Percentiles rank a stretch among this genome's conserved stretches.
These are phyloP conservation scores for Mortierella sp. DNA, from an alignment of 371 early-diverging fungal species.

Conservation along the genomic window DNA sequence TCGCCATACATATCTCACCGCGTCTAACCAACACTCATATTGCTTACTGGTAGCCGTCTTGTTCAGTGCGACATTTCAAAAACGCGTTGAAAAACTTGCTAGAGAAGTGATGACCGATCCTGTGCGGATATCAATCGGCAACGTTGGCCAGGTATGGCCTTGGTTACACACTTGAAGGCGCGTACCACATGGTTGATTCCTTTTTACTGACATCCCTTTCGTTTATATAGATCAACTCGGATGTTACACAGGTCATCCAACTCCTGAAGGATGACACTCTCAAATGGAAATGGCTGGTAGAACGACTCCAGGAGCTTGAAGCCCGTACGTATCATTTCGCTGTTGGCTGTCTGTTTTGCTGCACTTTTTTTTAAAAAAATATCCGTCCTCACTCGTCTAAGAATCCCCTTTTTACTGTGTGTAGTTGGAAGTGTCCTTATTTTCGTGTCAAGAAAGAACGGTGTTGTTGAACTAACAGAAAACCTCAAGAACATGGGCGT, in stretches of 20 bases:
- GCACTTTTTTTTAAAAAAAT: not conserved
- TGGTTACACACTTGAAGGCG: not conserved
- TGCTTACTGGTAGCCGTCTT: constrained; percentile 77
- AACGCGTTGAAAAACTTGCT: constrained; percentile 93
- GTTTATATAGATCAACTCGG: constrained; percentile 71
- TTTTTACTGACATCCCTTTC: not conserved
- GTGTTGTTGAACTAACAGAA: constrained; percentile 71
- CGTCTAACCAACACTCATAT: not conserved
- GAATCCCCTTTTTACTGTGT: not conserved
- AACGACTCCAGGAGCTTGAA: constrained; percentile 65
- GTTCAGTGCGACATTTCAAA: constrained; percentile 99
- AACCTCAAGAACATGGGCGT: constrained; percentile 65
- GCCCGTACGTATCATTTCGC: constrained; percentile 59
- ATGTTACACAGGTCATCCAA: constrained; percentile 81
- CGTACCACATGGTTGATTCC: not conserved
- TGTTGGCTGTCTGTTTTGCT: not conserved
- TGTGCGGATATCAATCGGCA: constrained; percentile 87
- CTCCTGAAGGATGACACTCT: constrained; percentile 72
- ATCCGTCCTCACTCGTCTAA: not conserved
- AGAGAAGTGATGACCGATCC: constrained; percentile 92
- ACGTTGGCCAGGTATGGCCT: constrained; percentile 65
- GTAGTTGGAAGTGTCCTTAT: constrained; percentile 78
- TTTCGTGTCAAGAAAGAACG: constrained; percentile 76
- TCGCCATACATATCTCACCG: not conserved
- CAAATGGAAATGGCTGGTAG: constrained; percentile 79